phyloP scores from a whole-genome alignment of 2,329 filamentous ascomycete genomes.

The Exophiala aquamarina region DNA sequence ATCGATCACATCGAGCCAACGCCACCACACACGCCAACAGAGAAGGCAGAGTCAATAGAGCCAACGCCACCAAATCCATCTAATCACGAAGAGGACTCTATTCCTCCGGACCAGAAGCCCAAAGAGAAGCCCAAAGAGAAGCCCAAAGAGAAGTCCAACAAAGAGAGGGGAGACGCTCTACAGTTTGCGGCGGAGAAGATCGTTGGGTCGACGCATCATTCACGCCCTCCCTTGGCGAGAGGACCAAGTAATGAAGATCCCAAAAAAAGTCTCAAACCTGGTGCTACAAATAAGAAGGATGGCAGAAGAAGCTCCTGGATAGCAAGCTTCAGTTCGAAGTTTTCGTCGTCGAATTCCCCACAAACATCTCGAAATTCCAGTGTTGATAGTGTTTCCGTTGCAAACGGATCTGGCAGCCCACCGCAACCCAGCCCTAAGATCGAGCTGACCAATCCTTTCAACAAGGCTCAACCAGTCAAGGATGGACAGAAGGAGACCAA shows the following conservation, averaged over 20 bases:
- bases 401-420: conserved; percentile 11
- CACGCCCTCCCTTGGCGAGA: conserved; percentile 14
- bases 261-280: conserved; percentile 13
- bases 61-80: conserved; percentile 23
- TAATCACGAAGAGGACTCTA: conserved; percentile 12
- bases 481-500: conserved; percentile 41
- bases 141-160: conserved; percentile 1
- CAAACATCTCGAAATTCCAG: conserved; percentile 32
- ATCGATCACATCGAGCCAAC: conserved; percentile 23
- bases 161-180: conserved; percentile 11
- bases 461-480: conserved; percentile 36
- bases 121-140: neutral
- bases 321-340: conserved; percentile 87
- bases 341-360: conserved; percentile 60
- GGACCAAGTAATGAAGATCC: conserved; percentile 17
- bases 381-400: conserved; percentile 19
- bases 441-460: conserved; percentile 46
- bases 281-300: conserved; percentile 22
- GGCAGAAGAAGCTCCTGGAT: conserved; percentile 83
- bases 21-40: conserved; percentile 11
- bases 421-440: conserved; percentile 35
- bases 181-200: conserved; percentile 7
- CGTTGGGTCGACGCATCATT: neutral
- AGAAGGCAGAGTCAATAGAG: neutral
- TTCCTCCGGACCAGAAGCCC: conserved; percentile 5